These are phyloP conservation scores for Daldinia caldariorum DNA, from an alignment of 495 filamentous ascomycete species.

Conservation along the genomic window DNA sequence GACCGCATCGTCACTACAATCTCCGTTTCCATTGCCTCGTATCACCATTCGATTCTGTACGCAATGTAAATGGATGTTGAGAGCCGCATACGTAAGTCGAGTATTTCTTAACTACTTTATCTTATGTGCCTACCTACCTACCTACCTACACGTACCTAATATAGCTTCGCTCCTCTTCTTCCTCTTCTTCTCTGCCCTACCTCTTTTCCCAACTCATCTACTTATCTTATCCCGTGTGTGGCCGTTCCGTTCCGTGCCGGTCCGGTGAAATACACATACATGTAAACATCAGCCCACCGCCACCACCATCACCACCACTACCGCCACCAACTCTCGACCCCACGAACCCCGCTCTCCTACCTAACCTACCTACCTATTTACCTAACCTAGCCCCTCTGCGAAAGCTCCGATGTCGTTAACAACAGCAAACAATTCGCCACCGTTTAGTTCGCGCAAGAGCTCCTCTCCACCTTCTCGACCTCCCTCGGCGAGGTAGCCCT, in stretches of 20 bases:
- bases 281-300: neutral
- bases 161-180: conserved; percentile 27
- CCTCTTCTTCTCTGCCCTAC: too few relatives aligned
- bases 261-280: neutral
- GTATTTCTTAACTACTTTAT: conserved; percentile 2
- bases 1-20: conserved; percentile 26
- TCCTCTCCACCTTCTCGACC: conserved; percentile 93
- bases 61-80: conserved; percentile 91
- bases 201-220: neutral
- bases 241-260: neutral
- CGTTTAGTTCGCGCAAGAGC: conserved; percentile 88
- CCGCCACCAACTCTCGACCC: neutral
- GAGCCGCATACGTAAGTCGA: conserved; percentile 79
- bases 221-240: neutral
- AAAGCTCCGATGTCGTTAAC: neutral
- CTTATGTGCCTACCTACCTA: too few relatives aligned
- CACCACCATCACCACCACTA: too few relatives aligned
- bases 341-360: conserved; percentile 20
- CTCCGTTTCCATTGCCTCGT: conserved; percentile 62
- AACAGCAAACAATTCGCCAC: neutral
- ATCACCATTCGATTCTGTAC: conserved; percentile 84
- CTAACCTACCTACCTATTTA: neutral
- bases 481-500: conserved; percentile 91
- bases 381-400: neutral
- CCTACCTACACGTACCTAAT: too few relatives aligned